Conservation (phyloP, 1,139 yeast species). For the Hyphopichia pseudoburtonii region DNA sequence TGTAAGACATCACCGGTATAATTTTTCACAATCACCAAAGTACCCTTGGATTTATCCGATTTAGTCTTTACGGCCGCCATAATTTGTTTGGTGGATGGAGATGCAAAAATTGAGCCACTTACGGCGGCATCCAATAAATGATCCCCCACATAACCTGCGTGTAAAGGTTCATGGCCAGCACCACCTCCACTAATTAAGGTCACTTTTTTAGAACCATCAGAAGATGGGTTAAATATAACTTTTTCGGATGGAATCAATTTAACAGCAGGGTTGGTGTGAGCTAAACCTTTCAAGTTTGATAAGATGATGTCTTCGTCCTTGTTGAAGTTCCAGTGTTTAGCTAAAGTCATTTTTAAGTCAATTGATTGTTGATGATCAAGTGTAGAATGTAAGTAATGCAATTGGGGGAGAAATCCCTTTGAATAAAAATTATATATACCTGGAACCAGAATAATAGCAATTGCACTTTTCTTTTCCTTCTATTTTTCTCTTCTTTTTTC, state of each 20-base stretch:
- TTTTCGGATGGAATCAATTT: slow-evolving; percentile 65
- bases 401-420: neutral
- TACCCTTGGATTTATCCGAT: slow-evolving; percentile 57
- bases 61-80: slow-evolving; percentile 68
- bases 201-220: slow-evolving; percentile 50
- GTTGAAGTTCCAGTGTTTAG: slow-evolving; percentile 55
- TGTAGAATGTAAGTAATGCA: neutral
- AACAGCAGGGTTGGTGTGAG: slow-evolving; percentile 65
- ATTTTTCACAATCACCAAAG: slow-evolving; percentile 77
- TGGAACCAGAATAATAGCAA: neutral
- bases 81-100: slow-evolving; percentile 89
- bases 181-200: slow-evolving; percentile 54
- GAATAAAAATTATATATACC: too few relatives aligned
- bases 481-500: too few relatives aligned
- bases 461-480: neutral
- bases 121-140: slow-evolving; percentile 86
- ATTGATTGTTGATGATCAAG: neutral
- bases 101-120: slow-evolving; percentile 85
- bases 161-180: slow-evolving; percentile 86
- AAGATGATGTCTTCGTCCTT: slow-evolving; percentile 58
- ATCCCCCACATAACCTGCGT: slow-evolving; percentile 85
- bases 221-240: slow-evolving; percentile 53
- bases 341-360: slow-evolving; percentile 8
- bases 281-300: slow-evolving; percentile 66
- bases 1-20: slow-evolving; percentile 94